A percentile compares a stretch with the other conserved stretches of the same genome.
phyloP scores from a whole-genome alignment of 352 stramenopile genomes.

The Phytophthora vignae region DNA sequence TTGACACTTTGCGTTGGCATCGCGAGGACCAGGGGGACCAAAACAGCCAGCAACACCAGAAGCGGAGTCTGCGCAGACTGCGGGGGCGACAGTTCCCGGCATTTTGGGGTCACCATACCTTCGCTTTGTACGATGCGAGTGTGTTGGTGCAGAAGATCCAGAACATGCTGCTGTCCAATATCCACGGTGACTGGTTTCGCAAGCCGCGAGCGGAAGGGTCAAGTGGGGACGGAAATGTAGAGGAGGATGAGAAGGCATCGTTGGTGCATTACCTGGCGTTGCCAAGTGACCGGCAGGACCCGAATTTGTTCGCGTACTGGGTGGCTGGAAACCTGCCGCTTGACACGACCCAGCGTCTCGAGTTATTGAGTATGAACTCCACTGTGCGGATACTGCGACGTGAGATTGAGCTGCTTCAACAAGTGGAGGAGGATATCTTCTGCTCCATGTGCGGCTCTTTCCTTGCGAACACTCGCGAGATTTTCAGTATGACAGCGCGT shows the following conservation, averaged over 20 bases:
- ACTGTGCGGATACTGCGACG: conserved; percentile 64
- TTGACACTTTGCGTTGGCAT: conserved; percentile 32
- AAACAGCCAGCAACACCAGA: conserved; percentile 8
- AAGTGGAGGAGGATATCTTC: conserved; percentile 70
- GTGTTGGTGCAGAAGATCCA: conserved; percentile 73
- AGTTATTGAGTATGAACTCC: conserved; percentile 66
- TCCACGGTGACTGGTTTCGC: conserved; percentile 79
- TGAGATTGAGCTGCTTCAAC: conserved; percentile 66
- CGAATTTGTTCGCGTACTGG: conserved; percentile 83
- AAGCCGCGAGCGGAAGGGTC: conserved; percentile 31
- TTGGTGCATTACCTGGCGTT: conserved; percentile 44
- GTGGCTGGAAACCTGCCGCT: conserved; percentile 76
- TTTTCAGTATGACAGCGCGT: conserved; percentile 80
- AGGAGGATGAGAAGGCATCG: conserved; percentile 25
- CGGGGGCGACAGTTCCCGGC: conserved; percentile 44
- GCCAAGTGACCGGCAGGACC: conserved; percentile 58
- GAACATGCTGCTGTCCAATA: conserved; percentile 69
- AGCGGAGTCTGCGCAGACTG: conserved; percentile 23
- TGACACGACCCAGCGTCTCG: conserved; percentile 62
- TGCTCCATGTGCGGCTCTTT: conserved; percentile 71
- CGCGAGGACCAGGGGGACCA: conserved; percentile 1
- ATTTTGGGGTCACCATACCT: conserved; percentile 61
- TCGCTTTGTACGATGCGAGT: conserved; percentile 65
- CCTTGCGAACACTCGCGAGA: conserved; percentile 73
- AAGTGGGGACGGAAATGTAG: conserved; percentile 13